Percentiles rank a stretch among this genome's conserved stretches.
Conservation (phyloP, 192 early-diverging fungal genomes). For the Umbelopsis sp. region DNA sequence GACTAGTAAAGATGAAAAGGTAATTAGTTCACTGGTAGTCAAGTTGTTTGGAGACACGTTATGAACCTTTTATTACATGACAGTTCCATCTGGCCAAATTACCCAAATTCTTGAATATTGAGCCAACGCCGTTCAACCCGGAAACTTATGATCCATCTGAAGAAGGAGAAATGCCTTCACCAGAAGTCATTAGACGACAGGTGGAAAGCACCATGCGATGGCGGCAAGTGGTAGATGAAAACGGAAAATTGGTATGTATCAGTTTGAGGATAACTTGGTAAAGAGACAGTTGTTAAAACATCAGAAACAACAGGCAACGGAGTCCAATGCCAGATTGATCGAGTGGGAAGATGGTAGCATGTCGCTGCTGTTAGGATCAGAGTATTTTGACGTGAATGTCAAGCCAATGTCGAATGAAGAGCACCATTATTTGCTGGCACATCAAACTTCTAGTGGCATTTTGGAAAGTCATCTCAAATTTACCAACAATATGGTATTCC, state of each 20-base stretch:
- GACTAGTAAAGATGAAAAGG: constrained; percentile 30
- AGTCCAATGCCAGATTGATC: constrained; percentile 78
- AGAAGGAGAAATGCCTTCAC: constrained; percentile 43
- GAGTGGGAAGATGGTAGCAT: constrained; percentile 77
- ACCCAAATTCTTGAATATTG: constrained; percentile 70
- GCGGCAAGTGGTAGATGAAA: constrained; percentile 54
- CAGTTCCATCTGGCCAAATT: constrained; percentile 55
- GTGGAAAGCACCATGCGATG: constrained; percentile 81
- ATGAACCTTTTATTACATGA: not conserved
- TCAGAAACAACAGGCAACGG: constrained; percentile 44
- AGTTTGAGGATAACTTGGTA: too few species aligned
- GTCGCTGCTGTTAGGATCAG: constrained; percentile 74
- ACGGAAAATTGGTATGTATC: constrained; percentile 32
- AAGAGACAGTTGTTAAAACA: not conserved
- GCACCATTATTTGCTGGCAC: constrained; percentile 65
- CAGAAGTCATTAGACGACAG: constrained; percentile 47
- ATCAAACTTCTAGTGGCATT: constrained; percentile 54
- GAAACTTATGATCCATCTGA: constrained; percentile 45
- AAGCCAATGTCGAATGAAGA: constrained; percentile 52
- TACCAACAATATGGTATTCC: constrained; percentile 65
- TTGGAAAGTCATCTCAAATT: constrained; percentile 71
- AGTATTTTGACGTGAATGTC: constrained; percentile 69
- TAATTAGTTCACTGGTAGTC: constrained; percentile 3
- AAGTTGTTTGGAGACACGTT: too few species aligned
- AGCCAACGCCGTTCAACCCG: constrained; percentile 66